These are phyloP conservation scores for Apostasia shenzhenica DNA, from an alignment of 106 monocot genomes.

Conservation along the genomic window DNA sequence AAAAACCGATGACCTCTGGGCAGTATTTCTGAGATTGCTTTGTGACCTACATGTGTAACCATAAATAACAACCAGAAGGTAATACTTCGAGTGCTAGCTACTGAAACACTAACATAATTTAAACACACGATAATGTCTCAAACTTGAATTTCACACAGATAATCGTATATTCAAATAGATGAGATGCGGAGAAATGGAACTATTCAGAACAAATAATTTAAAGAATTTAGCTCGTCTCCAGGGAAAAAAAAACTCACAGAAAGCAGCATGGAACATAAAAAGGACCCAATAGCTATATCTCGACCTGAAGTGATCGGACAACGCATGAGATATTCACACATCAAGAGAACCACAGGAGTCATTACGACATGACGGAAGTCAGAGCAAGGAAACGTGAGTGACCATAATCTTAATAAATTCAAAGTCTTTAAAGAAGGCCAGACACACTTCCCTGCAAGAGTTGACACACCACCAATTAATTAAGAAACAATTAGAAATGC, in stretches of 20 bases:
- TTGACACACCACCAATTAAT: constrained; percentile 3
- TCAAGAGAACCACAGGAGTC: constrained; percentile 81
- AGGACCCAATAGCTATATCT: constrained; percentile 80
- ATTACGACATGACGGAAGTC: constrained; percentile 94
- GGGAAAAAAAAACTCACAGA: constrained; percentile 41
- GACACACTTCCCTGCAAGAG: constrained; percentile 51
- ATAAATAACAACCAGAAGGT: constrained; percentile 2
- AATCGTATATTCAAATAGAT: too few species aligned
- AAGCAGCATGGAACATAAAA: constrained; percentile 84
- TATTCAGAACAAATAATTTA: neutral
- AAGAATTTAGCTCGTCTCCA: neutral
- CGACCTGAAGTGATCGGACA: constrained; percentile 64
- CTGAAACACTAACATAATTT: neutral
- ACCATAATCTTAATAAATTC: constrained; percentile 78
- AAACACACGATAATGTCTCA: neutral
- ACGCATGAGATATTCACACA: constrained; percentile 92
- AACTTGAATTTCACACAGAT: neutral
- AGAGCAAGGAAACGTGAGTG: constrained; percentile 83
- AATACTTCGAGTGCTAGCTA: neutral
- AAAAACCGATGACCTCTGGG: constrained; percentile 70
- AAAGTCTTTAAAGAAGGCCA: constrained; percentile 93
- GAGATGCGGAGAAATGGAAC: neutral
- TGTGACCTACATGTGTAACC: constrained; percentile 37
- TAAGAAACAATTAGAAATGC: neutral
- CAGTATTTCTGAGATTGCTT: constrained; percentile 77